Evolutionary conservation across 306 rosid species (phyloP).

Genomic region (Cercis canadensis): DNA sequence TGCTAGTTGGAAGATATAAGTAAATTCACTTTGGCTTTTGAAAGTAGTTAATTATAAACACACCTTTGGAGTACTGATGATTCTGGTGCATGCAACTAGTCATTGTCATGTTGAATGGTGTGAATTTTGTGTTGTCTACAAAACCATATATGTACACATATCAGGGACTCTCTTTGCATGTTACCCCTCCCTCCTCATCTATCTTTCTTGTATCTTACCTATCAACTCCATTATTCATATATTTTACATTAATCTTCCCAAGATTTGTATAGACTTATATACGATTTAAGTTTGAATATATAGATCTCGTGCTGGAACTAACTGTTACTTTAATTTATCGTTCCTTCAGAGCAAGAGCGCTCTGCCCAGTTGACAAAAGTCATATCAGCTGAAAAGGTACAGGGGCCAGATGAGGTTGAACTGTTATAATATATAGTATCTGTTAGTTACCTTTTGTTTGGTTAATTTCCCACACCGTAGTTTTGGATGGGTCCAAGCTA

Average conservation of each 20-base stretch:
- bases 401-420: constrained; percentile 16
- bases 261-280: neutral
- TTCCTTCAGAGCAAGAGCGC: constrained; percentile 58
- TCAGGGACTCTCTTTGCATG: neutral
- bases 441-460: constrained; percentile 12
- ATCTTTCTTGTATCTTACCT: too few species aligned
- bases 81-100: neutral
- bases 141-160: neutral
- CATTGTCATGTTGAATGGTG: neutral
- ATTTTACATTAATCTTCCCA: neutral
- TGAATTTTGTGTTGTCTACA: constrained; percentile 6
- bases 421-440: constrained; percentile 20
- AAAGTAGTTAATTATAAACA: neutral
- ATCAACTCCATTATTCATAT: too few species aligned
- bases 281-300: constrained; percentile 14
- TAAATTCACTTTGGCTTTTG: neutral
- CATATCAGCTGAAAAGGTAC: constrained; percentile 68
- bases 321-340: constrained; percentile 43
- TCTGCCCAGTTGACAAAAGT: constrained; percentile 51
- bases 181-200: too few species aligned
- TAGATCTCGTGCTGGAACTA: constrained; percentile 37
- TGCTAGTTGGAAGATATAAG: neutral
- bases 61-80: neutral
- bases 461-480: constrained; percentile 9
- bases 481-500: constrained; percentile 7